phyloP scores from a whole-genome alignment of 176 grass and related monocot species.

The Lolium perenne region DNA sequence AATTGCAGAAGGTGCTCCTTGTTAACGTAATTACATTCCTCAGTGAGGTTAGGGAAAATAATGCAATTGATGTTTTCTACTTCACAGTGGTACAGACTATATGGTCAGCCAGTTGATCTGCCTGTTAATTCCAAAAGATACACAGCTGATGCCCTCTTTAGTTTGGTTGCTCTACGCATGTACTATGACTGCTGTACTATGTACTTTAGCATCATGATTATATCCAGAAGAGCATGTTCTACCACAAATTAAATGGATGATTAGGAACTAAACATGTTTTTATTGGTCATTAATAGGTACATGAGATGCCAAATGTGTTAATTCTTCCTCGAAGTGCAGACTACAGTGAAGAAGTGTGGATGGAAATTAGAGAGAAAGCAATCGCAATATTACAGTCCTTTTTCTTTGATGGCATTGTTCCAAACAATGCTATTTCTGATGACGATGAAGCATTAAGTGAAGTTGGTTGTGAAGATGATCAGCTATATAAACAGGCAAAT shows the following conservation, averaged over 20 bases:
- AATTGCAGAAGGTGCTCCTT: background rate
- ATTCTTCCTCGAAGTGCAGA: slow-evolving; percentile 97
- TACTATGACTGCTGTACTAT: background rate
- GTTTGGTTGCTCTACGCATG: background rate
- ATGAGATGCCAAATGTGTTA: slow-evolving; percentile 94
- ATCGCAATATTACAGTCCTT: slow-evolving; percentile 87
- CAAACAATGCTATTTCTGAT: slow-evolving; percentile 81
- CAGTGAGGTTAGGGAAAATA: background rate
- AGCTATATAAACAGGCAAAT: slow-evolving; percentile 65
- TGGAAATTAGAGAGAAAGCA: slow-evolving; percentile 95
- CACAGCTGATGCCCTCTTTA: background rate
- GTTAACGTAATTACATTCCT: slow-evolving; percentile 11
- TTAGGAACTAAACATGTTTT: background rate
- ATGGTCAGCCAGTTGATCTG: background rate
- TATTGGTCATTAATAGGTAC: slow-evolving; percentile 60
- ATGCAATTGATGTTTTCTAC: background rate
- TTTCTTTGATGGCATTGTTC: slow-evolving; percentile 90
- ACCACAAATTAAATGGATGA: background rate
- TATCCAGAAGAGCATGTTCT: background rate
- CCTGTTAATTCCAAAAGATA: slow-evolving; percentile 17
- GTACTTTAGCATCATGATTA: background rate
- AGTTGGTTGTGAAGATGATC: slow-evolving; percentile 63
- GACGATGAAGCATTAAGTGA: slow-evolving; percentile 81
- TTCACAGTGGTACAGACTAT: slow-evolving; percentile 19
- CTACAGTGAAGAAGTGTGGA: slow-evolving; percentile 99